Evolutionary conservation across 768 basidiomycete genomes (phyloP).

Genomic region (Solioccasus polychromus): DNA sequence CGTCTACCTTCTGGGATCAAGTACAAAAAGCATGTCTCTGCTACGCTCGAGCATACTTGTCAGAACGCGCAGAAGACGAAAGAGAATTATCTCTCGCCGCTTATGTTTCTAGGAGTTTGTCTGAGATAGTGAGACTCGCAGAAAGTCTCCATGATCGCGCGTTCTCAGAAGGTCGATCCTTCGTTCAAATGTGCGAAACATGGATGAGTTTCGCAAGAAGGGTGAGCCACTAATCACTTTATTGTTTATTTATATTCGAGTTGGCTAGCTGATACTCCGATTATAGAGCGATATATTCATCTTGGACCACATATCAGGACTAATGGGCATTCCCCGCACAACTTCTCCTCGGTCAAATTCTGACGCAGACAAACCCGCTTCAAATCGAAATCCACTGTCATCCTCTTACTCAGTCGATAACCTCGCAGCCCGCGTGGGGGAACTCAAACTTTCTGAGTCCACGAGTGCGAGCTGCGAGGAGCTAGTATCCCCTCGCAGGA

Average conservation of each 20-base stretch:
- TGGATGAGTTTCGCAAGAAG: conserved; percentile 67
- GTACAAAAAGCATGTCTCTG: conserved; percentile 45
- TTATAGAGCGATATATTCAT: conserved; percentile 45
- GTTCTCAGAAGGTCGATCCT: conserved; percentile 52
- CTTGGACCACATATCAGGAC: conserved; percentile 45
- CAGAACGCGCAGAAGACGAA: conserved; percentile 18
- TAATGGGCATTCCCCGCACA: conserved; percentile 33
- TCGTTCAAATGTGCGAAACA: conserved; percentile 64
- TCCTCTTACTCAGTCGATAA: conserved; percentile 16
- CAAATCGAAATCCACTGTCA: neutral
- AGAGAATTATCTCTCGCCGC: conserved; percentile 27
- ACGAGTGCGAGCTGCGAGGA: neutral
- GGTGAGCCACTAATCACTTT: conserved; percentile 36
- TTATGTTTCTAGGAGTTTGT: conserved; percentile 43
- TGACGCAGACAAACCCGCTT: neutral
- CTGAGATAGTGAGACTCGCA: conserved; percentile 40
- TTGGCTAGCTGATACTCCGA: neutral
- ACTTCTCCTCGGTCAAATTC: conserved; percentile 2
- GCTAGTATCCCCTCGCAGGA: neutral
- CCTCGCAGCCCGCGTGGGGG: conserved; percentile 14
- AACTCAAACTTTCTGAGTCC: conserved; percentile 19
- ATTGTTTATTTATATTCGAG: neutral
- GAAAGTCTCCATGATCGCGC: conserved; percentile 34
- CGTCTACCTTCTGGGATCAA: conserved; percentile 72
- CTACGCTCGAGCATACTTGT: conserved; percentile 23